These are phyloP conservation scores for Exidia glandulosa DNA, from an alignment of 768 basidiomycete species.

Conservation along the genomic window DNA sequence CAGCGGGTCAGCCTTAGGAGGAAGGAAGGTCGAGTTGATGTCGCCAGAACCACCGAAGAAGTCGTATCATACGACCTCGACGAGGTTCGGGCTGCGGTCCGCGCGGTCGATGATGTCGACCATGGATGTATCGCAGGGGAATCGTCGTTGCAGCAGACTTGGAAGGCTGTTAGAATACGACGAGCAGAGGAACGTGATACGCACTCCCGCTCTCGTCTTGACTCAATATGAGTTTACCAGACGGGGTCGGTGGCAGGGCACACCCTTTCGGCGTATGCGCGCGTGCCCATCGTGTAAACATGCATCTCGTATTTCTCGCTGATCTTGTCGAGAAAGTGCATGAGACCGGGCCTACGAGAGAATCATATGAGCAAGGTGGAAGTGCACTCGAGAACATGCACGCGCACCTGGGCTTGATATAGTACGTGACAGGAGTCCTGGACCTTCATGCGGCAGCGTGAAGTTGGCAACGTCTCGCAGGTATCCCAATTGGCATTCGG, in stretches of 20 bases:
- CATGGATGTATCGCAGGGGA: slow-evolving; percentile 97
- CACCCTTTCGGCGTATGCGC: slow-evolving; percentile 92
- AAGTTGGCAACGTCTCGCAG: slow-evolving; percentile 87
- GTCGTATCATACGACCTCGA: slow-evolving; percentile 96
- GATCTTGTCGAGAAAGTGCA: slow-evolving; percentile 60
- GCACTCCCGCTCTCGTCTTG: slow-evolving; percentile 97
- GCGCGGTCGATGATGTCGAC: slow-evolving; percentile 97
- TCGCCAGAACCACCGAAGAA: slow-evolving; percentile 98
- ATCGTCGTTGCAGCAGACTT: slow-evolving; percentile 76
- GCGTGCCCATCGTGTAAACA: slow-evolving; percentile 98
- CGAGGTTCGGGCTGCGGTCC: slow-evolving; percentile 91
- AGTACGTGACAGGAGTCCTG: slow-evolving; percentile 57
- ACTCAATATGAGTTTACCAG: slow-evolving; percentile 80
- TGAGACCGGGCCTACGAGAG: slow-evolving; percentile 70
- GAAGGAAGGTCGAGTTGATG: slow-evolving; percentile 87
- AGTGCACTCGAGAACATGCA: neutral
- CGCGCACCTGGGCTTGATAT: slow-evolving; percentile 94
- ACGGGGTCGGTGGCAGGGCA: slow-evolving; percentile 92
- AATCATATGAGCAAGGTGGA: neutral
- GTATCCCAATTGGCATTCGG: slow-evolving; percentile 92
- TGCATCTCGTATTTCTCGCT: slow-evolving; percentile 92
- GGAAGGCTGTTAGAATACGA: slow-evolving; percentile 8
- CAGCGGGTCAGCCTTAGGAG: slow-evolving; percentile 54
- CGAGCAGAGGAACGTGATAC: slow-evolving; percentile 23
- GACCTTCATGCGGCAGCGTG: slow-evolving; percentile 67